A percentile compares a stretch with the other conserved stretches of the same genome.
phyloP scores from a whole-genome alignment of 2,329 filamentous ascomycete species.

The Teratosphaeria viscida region DNA sequence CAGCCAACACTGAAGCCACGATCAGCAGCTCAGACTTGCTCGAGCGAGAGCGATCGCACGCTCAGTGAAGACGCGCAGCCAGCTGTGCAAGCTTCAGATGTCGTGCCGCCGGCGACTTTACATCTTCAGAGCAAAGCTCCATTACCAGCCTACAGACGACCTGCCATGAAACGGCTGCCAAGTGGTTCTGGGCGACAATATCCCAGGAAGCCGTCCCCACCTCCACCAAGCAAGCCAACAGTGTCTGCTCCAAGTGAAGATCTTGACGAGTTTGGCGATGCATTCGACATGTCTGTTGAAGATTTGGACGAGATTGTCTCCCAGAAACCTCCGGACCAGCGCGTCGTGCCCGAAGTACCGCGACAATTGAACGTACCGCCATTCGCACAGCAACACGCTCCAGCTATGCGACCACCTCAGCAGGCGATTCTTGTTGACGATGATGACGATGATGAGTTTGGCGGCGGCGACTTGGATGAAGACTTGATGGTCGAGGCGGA shows the following conservation, averaged over 20 bases:
- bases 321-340: slow-evolving; percentile 14
- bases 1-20: background rate
- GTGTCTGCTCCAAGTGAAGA: slow-evolving; percentile 2
- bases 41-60: background rate
- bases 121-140: slow-evolving; percentile 23
- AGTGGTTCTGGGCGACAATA: slow-evolving; percentile 9
- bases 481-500: slow-evolving; percentile 58
- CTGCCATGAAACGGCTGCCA: slow-evolving; percentile 15
- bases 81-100: background rate
- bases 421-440: slow-evolving; percentile 1
- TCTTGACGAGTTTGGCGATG: slow-evolving; percentile 38
- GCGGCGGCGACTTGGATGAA: slow-evolving; percentile 58
- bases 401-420: background rate
- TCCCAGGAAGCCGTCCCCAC: slow-evolving; percentile 4
- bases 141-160: slow-evolving; percentile 23
- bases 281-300: slow-evolving; percentile 43
- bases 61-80: background rate
- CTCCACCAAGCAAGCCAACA: slow-evolving; percentile 1
- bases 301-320: slow-evolving; percentile 50
- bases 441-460: slow-evolving; percentile 59
- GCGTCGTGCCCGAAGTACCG: slow-evolving; percentile 38
- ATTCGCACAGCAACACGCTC: background rate
- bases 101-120: slow-evolving; percentile 11
- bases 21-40: background rate
- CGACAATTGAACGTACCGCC: slow-evolving; percentile 14